Evolutionary conservation across 768 basidiomycete genomes (phyloP).

Genomic region (Tubosaeta brunneosetosa): DNA sequence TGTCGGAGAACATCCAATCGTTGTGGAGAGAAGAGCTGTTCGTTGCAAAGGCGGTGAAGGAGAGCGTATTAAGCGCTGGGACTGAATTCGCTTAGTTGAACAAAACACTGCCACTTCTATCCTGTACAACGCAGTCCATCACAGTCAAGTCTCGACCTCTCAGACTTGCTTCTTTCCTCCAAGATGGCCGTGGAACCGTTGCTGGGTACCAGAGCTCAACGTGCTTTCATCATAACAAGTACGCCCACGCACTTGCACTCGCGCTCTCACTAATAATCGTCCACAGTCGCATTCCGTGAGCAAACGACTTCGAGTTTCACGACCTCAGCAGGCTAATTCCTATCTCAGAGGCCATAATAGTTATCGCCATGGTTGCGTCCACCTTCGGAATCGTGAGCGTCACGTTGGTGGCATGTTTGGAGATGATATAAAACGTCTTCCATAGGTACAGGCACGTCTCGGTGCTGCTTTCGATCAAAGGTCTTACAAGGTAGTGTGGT

Average conservation of each 20-base stretch:
- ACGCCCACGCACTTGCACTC: constrained; percentile 23
- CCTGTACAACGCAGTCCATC: constrained; percentile 5
- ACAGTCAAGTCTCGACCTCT: constrained; percentile 7
- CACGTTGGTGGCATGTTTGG: background rate
- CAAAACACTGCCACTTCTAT: constrained; percentile 21
- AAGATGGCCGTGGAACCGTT: constrained; percentile 70
- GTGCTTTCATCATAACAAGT: constrained; percentile 70
- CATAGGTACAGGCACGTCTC: constrained; percentile 44
- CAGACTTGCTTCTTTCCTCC: constrained; percentile 13
- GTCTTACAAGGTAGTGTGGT: constrained; percentile 48
- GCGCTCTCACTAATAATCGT: constrained; percentile 4
- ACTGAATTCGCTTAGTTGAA: constrained; percentile 35
- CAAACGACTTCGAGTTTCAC: constrained; percentile 15
- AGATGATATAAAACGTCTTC: constrained; percentile 4
- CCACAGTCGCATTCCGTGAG: constrained; percentile 57
- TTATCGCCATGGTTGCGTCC: constrained; percentile 69
- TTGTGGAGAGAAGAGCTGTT: constrained; percentile 61
- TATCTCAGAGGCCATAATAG: constrained; percentile 63
- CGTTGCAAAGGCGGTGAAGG: constrained; percentile 46
- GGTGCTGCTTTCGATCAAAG: constrained; percentile 13
- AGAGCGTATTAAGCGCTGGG: constrained; percentile 39
- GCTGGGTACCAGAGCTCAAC: constrained; percentile 67
- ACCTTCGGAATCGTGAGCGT: constrained; percentile 59
- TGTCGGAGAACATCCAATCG: constrained; percentile 36
- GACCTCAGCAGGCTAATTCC: background rate